Evolutionary conservation across 2,329 filamentous ascomycete genomes (phyloP).

Genomic region (Cladobotryum mycophilum): DNA sequence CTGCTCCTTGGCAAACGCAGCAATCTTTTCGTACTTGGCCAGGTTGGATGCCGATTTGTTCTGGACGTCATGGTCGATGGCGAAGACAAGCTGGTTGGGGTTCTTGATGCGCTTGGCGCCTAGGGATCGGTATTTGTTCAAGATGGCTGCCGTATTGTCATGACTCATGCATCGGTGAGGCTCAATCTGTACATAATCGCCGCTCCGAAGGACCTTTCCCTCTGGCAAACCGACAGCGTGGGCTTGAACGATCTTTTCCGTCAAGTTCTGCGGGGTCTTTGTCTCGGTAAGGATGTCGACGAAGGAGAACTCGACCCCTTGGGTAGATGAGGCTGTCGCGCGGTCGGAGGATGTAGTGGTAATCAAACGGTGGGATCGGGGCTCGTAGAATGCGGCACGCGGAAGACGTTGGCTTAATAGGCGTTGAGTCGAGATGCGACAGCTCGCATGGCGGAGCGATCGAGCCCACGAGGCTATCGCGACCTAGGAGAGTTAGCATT

Average conservation of each 20-base stretch:
- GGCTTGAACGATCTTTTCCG: slow-evolving; percentile 85
- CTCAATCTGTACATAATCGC: slow-evolving; percentile 63
- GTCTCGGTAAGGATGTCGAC: not conserved
- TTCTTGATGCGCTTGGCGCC: slow-evolving; percentile 68
- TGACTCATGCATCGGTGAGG: slow-evolving; percentile 76
- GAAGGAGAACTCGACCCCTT: not conserved
- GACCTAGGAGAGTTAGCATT: not conserved
- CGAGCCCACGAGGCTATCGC: slow-evolving; percentile 1
- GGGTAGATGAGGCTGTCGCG: not conserved
- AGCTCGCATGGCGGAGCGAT: slow-evolving; percentile 2
- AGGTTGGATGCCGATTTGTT: slow-evolving; percentile 73
- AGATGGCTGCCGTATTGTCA: slow-evolving; percentile 74
- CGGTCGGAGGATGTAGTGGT: slow-evolving; percentile 1
- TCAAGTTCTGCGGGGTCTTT: slow-evolving; percentile 64
- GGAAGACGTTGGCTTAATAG: slow-evolving; percentile 1
- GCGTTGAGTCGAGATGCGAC: slow-evolving; percentile 1
- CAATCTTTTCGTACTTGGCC: slow-evolving; percentile 75
- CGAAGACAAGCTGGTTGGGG: slow-evolving; percentile 46
- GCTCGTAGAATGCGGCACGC: not conserved
- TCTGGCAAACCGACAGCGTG: slow-evolving; percentile 69
- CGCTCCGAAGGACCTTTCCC: slow-evolving; percentile 68
- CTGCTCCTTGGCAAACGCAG: slow-evolving; percentile 73
- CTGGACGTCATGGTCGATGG: slow-evolving; percentile 74
- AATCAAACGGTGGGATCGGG: not conserved
- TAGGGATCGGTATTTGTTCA: slow-evolving; percentile 70